Percentiles rank a stretch among this genome's conserved stretches.
These are phyloP conservation scores for Nitzschia sp. DNA, from an alignment of 108 stramenopile species.

Conservation along the genomic window DNA sequence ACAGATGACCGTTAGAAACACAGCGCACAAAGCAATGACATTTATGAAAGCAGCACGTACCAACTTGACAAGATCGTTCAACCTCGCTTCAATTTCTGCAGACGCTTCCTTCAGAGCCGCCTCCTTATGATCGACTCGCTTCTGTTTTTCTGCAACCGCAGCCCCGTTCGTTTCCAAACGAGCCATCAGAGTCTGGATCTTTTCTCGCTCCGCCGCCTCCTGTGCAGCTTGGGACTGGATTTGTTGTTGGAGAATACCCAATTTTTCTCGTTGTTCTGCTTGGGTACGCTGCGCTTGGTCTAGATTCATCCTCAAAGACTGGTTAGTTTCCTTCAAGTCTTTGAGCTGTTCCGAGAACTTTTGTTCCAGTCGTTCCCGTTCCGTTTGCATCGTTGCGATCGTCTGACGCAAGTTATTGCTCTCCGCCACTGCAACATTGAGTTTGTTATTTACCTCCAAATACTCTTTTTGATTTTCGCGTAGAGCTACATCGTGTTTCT, in stretches of 20 bases:
- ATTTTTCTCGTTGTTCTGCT: slow-evolving; percentile 3
- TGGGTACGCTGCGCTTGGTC: slow-evolving; percentile 6
- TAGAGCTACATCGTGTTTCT: not conserved
- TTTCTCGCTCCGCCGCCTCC: slow-evolving; percentile 27
- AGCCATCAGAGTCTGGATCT: slow-evolving; percentile 34
- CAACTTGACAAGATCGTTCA: slow-evolving; percentile 28
- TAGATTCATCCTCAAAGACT: slow-evolving; percentile 23
- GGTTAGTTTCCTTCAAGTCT: slow-evolving; percentile 16
- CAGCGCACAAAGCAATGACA: not conserved
- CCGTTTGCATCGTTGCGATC: slow-evolving; percentile 7
- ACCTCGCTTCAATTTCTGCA: slow-evolving; percentile 12
- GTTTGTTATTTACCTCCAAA: not conserved
- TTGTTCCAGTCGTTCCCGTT: slow-evolving; percentile 8
- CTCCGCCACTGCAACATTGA: slow-evolving; percentile 18
- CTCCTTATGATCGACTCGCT: slow-evolving; percentile 28
- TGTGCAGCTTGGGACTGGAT: slow-evolving; percentile 4
- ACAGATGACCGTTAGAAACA: not conserved
- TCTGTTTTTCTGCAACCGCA: slow-evolving; percentile 32
- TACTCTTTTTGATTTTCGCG: slow-evolving; percentile 8
- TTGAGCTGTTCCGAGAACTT: slow-evolving; percentile 18
- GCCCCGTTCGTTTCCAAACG: slow-evolving; percentile 31
- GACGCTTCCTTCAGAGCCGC: slow-evolving; percentile 20
- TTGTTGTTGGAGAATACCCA: slow-evolving; percentile 11
- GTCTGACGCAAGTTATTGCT: slow-evolving; percentile 5
- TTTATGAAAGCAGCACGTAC: not conserved